Evolutionary conservation across 2,329 filamentous ascomycete genomes (phyloP).

Genomic region (Onygenales sp.): DNA sequence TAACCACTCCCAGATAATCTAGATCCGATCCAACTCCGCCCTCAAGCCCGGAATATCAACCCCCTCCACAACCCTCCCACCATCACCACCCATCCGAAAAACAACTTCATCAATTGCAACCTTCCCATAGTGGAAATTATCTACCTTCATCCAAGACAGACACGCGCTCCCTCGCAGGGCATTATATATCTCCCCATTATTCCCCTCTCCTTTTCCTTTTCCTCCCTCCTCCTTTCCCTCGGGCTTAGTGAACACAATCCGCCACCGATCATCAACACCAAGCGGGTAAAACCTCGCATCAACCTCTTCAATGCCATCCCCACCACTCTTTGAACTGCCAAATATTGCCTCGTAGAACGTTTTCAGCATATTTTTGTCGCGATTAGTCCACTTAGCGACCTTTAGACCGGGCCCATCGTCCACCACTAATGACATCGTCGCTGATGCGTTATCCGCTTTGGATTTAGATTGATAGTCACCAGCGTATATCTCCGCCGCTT

Average conservation of each 20-base stretch:
- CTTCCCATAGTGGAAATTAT: constrained; percentile 1
- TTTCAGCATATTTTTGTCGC: constrained; percentile 1
- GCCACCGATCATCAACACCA: constrained; percentile 2
- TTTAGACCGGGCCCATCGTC: constrained; percentile 6
- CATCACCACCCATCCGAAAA: background rate
- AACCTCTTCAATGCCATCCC: background rate
- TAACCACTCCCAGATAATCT: background rate
- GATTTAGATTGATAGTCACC: background rate
- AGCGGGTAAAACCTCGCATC: constrained; percentile 4
- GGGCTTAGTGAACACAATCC: background rate
- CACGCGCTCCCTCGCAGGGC: background rate
- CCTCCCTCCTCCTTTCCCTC: background rate
- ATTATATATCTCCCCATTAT: background rate
- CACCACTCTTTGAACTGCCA: background rate
- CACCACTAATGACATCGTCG: background rate
- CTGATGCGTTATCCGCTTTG: background rate
- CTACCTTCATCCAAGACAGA: background rate
- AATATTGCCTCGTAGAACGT: background rate
- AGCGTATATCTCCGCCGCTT: constrained; percentile 3
- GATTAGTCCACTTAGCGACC: background rate
- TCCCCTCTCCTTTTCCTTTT: background rate
- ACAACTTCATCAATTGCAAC: background rate
- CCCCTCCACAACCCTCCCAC: background rate
- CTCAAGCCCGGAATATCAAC: background rate
- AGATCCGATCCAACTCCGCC: background rate